Percentiles rank a stretch among this genome's conserved stretches.
Evolutionary conservation across 2,329 filamentous ascomycete species (phyloP).

Genomic region (Claviceps digitariae): DNA sequence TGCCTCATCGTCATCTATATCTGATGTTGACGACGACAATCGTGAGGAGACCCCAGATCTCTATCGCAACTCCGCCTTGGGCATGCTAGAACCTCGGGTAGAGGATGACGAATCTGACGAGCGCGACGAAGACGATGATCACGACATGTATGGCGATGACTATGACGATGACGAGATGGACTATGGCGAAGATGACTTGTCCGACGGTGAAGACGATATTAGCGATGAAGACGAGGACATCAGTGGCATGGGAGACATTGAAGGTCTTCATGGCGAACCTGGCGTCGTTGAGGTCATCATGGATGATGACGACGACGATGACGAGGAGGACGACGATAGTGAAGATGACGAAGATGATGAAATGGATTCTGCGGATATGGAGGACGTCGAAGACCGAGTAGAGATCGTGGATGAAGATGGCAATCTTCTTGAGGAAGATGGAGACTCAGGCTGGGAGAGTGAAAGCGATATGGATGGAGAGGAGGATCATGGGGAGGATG

Average conservation of each 20-base stretch:
- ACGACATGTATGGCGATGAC: conserved; percentile 87
- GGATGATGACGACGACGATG: conserved; percentile 50
- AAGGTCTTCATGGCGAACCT: conserved; percentile 53
- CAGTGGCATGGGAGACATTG: conserved; percentile 73
- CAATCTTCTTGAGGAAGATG: conserved; percentile 45
- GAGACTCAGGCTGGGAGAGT: conserved; percentile 47
- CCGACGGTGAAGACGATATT: conserved; percentile 72
- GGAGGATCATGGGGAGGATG: conserved; percentile 37
- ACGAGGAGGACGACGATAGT: conserved; percentile 47
- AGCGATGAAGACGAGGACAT: conserved; percentile 82
- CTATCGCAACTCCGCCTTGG: conserved; percentile 89
- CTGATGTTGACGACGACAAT: conserved; percentile 64
- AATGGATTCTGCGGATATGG: conserved; percentile 29
- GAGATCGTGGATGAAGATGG: conserved; percentile 52
- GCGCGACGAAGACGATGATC: conserved; percentile 60
- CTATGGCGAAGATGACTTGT: conserved; percentile 69
- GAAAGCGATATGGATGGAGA: conserved; percentile 43
- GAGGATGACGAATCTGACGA: conserved; percentile 72
- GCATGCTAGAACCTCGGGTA: conserved; percentile 78
- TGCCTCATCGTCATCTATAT: conserved; percentile 74
- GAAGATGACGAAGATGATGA: conserved; percentile 40
- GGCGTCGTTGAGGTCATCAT: conserved; percentile 65
- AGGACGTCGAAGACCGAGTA: conserved; percentile 39
- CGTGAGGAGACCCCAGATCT: conserved; percentile 93
- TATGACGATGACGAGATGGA: conserved; percentile 90